Evolutionary conservation across 192 early-diverging fungal species (phyloP), one percentile per base, ranked within the genome.

Genomic region (Podila minutissima): DNA sequence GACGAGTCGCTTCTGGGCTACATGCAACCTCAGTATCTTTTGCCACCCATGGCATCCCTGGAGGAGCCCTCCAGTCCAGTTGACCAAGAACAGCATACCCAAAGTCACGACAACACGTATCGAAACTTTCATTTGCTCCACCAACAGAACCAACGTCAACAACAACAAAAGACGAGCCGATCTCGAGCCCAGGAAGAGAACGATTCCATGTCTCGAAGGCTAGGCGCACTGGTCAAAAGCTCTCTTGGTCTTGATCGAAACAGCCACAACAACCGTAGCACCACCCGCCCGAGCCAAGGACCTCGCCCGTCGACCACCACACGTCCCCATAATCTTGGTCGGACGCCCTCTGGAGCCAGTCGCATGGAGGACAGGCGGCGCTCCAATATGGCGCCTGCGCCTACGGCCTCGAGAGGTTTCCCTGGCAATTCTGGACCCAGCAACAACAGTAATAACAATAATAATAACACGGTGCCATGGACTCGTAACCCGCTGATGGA

Each of bases 401-500:
- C 41, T 46, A 4, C 41, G 13, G 13, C 41, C 41, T 46, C 41
- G 41, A 13, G 41, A 3, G 41, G 1, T 46, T 46, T 15, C 13
- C 15, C 41, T 46, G 41, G 13, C 35, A 37, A 37, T 37, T 37
- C 35, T 15, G 41, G 41, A 46, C 41, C 41, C 15, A 41, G 9
- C 38, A 41, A 41, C 38, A 46, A 15, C 41, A 46, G 15, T 4
- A 46, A 46, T 17, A 13, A 15, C 15, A 46, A 17, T 46, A 37
- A 60, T 31, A 28, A 32, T 13, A 22, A 28, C n/a, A 19, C 5
- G 20, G 33, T 49, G 12, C 22, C 33, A 5, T 81, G 71, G 77
- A 35, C 57, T 1, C 49, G 66, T 9, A 72, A 69, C 26, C 77
- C 77, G 3, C 49, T 81, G 15, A 66, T 81, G 9, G 77, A 81